Conservation (phyloP, 129 eudicot genomes). For the Flaveria bidentis region DNA sequence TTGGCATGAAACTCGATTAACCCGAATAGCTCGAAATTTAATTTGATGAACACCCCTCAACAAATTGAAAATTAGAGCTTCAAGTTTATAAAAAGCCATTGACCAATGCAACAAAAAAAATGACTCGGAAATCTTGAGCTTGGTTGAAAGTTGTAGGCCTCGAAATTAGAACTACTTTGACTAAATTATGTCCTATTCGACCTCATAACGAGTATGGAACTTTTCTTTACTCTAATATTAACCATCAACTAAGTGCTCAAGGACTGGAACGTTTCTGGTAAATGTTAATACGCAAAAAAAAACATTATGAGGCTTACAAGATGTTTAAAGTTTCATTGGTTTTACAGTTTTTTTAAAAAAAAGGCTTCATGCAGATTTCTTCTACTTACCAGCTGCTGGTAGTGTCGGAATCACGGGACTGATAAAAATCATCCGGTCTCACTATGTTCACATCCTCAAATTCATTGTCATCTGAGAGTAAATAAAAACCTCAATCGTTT, state of each 20-base stretch:
- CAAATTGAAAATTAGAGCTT: no score
- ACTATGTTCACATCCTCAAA: constrained; percentile 85
- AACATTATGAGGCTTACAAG: constrained; percentile 20
- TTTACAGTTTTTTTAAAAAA: constrained; percentile 18
- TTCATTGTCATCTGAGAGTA: constrained; percentile 68
- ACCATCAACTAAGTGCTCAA: not conserved
- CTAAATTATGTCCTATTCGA: not conserved
- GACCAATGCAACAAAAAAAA: no score
- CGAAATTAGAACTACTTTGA: not conserved
- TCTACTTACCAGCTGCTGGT: constrained; percentile 53
- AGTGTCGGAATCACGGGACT: constrained; percentile 66
- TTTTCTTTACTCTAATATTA: not conserved
- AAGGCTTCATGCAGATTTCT: constrained; percentile 4
- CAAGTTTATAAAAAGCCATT: no score
- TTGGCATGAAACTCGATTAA: no score
- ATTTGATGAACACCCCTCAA: no score
- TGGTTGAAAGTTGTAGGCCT: not conserved
- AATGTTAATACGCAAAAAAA: constrained; percentile 12
- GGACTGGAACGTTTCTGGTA: not conserved
- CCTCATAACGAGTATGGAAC: not conserved
- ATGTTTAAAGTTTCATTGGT: constrained; percentile 10
- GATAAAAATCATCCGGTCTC: constrained; percentile 64
- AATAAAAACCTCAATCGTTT: not conserved
- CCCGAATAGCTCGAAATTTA: no score
- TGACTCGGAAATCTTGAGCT: not conserved